Conservation (phyloP, 176 grass and related monocot species). For the Triticum timopheevii region DNA sequence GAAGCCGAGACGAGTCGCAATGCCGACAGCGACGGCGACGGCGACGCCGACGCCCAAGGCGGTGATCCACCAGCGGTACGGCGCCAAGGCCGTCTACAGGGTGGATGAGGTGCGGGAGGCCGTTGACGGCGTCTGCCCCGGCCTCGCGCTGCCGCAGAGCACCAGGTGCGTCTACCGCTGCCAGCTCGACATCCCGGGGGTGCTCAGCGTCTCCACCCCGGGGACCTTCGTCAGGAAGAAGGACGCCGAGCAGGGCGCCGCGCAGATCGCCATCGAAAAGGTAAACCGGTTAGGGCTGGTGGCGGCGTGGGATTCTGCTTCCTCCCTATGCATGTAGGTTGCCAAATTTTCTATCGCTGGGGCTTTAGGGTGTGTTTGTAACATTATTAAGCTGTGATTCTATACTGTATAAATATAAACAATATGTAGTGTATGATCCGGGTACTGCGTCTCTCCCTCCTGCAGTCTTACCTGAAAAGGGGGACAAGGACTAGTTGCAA, state of each 20-base stretch:
- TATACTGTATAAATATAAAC: background rate
- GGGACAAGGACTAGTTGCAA: background rate
- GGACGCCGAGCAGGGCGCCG: constrained; percentile 88
- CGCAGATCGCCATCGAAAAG: constrained; percentile 90
- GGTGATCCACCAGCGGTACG: constrained; percentile 80
- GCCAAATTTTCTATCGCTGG: background rate
- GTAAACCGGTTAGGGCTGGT: constrained; percentile 21
- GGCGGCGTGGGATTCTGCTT: background rate
- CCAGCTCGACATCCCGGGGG: constrained; percentile 57
- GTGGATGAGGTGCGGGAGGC: constrained; percentile 65
- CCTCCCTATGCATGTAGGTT: background rate
- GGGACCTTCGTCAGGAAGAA: constrained; percentile 78
- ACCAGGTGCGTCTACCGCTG: constrained; percentile 66
- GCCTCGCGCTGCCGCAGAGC: constrained; percentile 62
- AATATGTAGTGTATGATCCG: no score
- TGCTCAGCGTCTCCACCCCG: constrained; percentile 62
- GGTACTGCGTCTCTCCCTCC: no score
- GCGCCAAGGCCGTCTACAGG: constrained; percentile 52
- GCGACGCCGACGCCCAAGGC: constrained; percentile 70
- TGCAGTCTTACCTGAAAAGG: background rate
- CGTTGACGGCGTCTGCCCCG: constrained; percentile 63
- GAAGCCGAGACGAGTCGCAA: background rate
- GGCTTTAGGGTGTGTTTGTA: background rate
- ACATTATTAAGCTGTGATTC: background rate
- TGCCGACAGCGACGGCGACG: constrained; percentile 20